Conservation (phyloP, 2,329 filamentous ascomycete species). For the Ophiostoma perfectum region DNA sequence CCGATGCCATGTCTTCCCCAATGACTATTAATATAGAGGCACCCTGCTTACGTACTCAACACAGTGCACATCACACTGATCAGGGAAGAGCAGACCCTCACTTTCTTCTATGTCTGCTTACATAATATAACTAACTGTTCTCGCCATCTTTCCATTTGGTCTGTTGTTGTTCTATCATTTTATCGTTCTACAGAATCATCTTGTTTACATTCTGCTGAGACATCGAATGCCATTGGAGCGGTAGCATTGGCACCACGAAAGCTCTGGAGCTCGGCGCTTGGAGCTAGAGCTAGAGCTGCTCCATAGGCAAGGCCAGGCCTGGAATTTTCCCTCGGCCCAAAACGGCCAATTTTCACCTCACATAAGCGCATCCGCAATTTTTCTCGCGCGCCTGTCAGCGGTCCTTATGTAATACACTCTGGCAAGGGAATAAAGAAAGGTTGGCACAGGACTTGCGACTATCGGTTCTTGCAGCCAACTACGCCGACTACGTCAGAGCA, state of each 20-base stretch:
- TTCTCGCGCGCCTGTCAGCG: not conserved
- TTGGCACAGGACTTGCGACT: slow-evolving; percentile 5
- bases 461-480: slow-evolving; percentile 5
- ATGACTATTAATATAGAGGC: not conserved
- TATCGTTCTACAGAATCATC: not conserved
- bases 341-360: not conserved
- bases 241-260: not conserved
- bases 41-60: slow-evolving; percentile 1
- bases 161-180: not conserved
- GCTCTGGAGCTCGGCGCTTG: not conserved
- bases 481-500: not conserved
- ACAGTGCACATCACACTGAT: not conserved
- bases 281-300: not conserved
- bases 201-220: not conserved
- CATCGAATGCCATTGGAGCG: not conserved
- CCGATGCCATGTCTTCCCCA: not conserved
- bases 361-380: slow-evolving; percentile 7
- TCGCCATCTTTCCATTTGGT: not conserved
- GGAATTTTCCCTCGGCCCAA: not conserved
- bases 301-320: not conserved
- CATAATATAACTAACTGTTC: not conserved
- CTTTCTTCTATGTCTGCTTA: not conserved
- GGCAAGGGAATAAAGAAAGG: not conserved
- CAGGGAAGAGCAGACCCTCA: not conserved
- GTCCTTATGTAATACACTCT: not conserved